A percentile compares a stretch with the other conserved stretches of the same genome.
Conservation (phyloP, 129 eudicot species). For the Saposhnikovia divaricata region DNA sequence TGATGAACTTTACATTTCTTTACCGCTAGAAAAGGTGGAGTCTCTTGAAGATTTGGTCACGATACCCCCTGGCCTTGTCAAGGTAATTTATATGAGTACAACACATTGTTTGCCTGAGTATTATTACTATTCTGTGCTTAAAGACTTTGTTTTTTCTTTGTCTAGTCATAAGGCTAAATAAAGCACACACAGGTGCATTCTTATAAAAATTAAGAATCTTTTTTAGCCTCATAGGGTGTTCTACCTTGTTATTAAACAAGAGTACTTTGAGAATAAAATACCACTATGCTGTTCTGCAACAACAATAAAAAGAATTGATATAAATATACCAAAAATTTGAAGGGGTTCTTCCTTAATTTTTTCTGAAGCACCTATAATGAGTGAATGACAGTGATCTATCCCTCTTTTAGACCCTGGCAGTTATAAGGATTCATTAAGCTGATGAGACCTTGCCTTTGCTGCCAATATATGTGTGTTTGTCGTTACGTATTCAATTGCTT, state of each 20-base stretch:
- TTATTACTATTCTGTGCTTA: not conserved
- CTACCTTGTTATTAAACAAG: not conserved
- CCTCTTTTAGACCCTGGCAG: not conserved
- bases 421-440: not conserved
- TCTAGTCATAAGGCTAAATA: not conserved
- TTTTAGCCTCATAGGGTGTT: not conserved
- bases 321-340: not conserved
- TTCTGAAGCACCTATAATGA: not conserved
- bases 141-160: not conserved
- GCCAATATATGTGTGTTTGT: not conserved
- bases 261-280: not conserved
- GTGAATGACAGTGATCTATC: not conserved
- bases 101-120: constrained; percentile 12
- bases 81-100: constrained; percentile 43
- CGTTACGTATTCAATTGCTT: not conserved
- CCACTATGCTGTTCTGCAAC: not conserved
- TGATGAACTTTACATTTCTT: constrained; percentile 83
- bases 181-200: not conserved
- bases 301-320: not conserved
- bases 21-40: constrained; percentile 93
- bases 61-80: constrained; percentile 71
- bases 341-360: not conserved
- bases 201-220: not conserved
- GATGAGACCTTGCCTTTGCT: not conserved
- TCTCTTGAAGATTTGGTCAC: constrained; percentile 92